Conservation (phyloP, 352 stramenopile species). For the Pythium brachiatum region DNA sequence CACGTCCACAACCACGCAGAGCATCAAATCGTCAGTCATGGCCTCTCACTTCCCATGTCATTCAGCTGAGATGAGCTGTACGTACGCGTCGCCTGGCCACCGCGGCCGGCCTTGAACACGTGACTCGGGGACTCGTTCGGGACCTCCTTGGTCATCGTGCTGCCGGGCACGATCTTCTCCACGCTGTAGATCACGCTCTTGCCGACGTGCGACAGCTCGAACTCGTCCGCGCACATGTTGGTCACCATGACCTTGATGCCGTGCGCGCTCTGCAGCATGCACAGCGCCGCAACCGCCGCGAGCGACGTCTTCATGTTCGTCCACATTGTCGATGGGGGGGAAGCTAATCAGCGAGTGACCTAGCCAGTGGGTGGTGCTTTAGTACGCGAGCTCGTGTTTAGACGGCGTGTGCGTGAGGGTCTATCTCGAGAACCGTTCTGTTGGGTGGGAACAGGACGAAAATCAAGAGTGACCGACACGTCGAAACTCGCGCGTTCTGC, state of each 20-base stretch:
- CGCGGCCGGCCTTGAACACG: slow-evolving; percentile 26
- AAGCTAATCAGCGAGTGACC: neutral
- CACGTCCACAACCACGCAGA: neutral
- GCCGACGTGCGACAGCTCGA: slow-evolving; percentile 25
- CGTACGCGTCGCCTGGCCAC: slow-evolving; percentile 25
- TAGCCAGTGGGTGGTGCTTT: neutral
- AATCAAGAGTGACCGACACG: slow-evolving; percentile 21
- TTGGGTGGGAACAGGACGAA: slow-evolving; percentile 1
- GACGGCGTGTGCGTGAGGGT: neutral
- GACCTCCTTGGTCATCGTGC: slow-evolving; percentile 22
- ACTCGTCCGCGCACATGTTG: slow-evolving; percentile 25
- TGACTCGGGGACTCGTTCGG: slow-evolving; percentile 5
- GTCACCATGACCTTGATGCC: slow-evolving; percentile 20
- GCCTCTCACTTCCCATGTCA: neutral
- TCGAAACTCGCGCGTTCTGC: too few relatives aligned
- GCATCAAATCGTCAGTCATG: neutral
- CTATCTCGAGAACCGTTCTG: neutral
- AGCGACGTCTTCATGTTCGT: slow-evolving; percentile 10
- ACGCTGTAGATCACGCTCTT: slow-evolving; percentile 7
- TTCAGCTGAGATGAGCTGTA: neutral
- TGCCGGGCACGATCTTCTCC: slow-evolving; percentile 16
- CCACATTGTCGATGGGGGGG: slow-evolving; percentile 11
- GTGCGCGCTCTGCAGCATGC: neutral
- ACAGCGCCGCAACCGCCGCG: slow-evolving; percentile 9
- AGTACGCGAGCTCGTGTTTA: slow-evolving; percentile 12